Percentiles rank a stretch among this genome's conserved stretches.
Evolutionary conservation across 495 filamentous ascomycete species (phyloP).

Genomic region (Gamarada debralockiae): DNA sequence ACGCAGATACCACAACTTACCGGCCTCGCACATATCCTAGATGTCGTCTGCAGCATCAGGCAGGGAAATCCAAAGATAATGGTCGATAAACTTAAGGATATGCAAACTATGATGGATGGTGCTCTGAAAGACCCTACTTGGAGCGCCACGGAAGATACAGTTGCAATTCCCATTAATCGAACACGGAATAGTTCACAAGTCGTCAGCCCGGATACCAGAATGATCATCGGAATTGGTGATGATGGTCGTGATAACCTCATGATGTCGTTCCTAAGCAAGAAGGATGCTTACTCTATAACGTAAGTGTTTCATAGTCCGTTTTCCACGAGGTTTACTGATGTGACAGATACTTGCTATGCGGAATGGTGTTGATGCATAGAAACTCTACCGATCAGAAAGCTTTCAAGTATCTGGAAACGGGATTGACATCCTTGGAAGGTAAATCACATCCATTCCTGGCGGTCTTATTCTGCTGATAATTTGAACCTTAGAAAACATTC

Average conservation of each 20-base stretch:
- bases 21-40: slow-evolving; percentile 69
- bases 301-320: slow-evolving; percentile 26
- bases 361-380: slow-evolving; percentile 61
- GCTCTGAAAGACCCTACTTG: slow-evolving; percentile 54
- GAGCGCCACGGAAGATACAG: slow-evolving; percentile 58
- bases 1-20: slow-evolving; percentile 69
- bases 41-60: slow-evolving; percentile 75
- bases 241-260: slow-evolving; percentile 40
- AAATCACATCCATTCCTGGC: slow-evolving; percentile 14
- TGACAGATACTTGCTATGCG: slow-evolving; percentile 57
- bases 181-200: slow-evolving; percentile 63
- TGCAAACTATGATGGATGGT: slow-evolving; percentile 68
- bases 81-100: slow-evolving; percentile 60
- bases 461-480: background rate
- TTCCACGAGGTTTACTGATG: slow-evolving; percentile 4
- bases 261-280: slow-evolving; percentile 45
- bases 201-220: slow-evolving; percentile 58
- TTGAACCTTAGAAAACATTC: background rate
- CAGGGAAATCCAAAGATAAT: slow-evolving; percentile 54
- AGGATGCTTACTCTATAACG: slow-evolving; percentile 43
- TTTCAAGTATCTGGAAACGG: slow-evolving; percentile 63
- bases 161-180: slow-evolving; percentile 73
- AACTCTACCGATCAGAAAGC: slow-evolving; percentile 63
- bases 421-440: slow-evolving; percentile 55
- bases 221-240: slow-evolving; percentile 44